Base-by-base conservation (phyloP, 352 stramenopile species). In the Blastocystis sp. region DNA sequence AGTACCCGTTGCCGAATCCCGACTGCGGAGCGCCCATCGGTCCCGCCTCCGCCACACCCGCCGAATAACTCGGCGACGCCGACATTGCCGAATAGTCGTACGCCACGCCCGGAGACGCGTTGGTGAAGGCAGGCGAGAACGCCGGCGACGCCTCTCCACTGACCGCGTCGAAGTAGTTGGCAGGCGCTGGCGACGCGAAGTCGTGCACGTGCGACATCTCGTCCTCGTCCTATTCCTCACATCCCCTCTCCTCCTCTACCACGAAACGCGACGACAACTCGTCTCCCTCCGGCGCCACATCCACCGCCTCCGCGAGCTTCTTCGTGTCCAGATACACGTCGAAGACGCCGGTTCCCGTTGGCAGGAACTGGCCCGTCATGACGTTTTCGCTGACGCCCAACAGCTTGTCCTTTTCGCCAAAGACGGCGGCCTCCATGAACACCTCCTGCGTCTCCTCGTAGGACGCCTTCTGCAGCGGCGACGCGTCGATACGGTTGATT, bases 391-490 rank as follows among this genome's bases (percentile, higher is more conserved):
- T 98, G 7, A 99, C 96, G 87, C 96, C 96, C 54, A 95, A 95
- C 42, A 99, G 88, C 51, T 95, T 92, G 89, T 99, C 96, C 79
- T 93, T 92, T 87, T 99, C 95, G 8, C 94, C 94, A 89, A 97
- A 98, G 84, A 97, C 92, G 27, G 96, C 96, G 57, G 96, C 94
- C 88, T 99, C 94, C 93, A 98, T 98, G 29, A 99, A 90, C 90
- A 99, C 97, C 87, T 99, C 96, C 38, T 98, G 95, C 11, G 96
- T 99, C 90, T 99, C 96, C 90, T 99, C 96, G 87, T 99, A 99
- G 44, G 95, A 98, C 87, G 93, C 96, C 46, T 95, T 93, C 46
- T 98, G 91, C 34, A 99, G 90, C n/a, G 96, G 95, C 24, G 96
- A 95, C 84, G 93, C 97, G 88, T 99, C 96, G 79, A 97, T 94